Evolutionary conservation across 495 filamentous ascomycete species (phyloP), one percentile per base, ranked within the genome.

Genomic region (Penicillium longicatenatum): DNA sequence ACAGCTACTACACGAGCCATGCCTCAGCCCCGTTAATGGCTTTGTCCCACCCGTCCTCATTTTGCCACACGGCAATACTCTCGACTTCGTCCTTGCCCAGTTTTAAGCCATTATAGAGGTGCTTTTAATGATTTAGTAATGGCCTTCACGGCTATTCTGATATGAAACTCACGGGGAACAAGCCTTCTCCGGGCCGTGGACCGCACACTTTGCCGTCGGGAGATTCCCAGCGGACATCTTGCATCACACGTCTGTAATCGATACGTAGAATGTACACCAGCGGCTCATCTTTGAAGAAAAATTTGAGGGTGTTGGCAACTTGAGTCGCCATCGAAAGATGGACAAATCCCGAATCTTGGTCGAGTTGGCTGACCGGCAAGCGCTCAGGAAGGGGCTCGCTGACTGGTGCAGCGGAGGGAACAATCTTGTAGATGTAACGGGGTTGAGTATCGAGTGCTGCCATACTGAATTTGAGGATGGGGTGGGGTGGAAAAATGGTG

Each of bases 251-350:
- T 84, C 85, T 6, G 89, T 96, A 92, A 57, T 80, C 43, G 78
- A 93, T 70, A 82, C 92, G 59, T 81, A 96, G 70, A 71, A 93
- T 70, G 80, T 96, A 66, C 82, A 92, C 48, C 81, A 91, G 65
- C 71, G 85, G 66, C 75, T 97, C 59, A 82, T 91, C 58, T 64
- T 91, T 61, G 88, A 92, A 56, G 85, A 93, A 59, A 72, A 88
- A 63, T 72, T 96, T 77, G 43, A 79, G 49, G 0, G 76, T 79
- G 35, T 73, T 74, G 35, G 73, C 68, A 4, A 79, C 69, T 46
- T 79, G 76, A 14, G 68, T 61, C 22, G 74, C 68, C 26, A 64
- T 71, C 7, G 75, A 78, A 2, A 79, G 71, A 52, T 79, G 76
- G 46, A 79, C 66, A 44, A 76, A 79, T 41, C 71, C 74, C 12